Conservation (phyloP, 2,329 filamentous ascomycete species). For the Cytospora leucostoma region DNA sequence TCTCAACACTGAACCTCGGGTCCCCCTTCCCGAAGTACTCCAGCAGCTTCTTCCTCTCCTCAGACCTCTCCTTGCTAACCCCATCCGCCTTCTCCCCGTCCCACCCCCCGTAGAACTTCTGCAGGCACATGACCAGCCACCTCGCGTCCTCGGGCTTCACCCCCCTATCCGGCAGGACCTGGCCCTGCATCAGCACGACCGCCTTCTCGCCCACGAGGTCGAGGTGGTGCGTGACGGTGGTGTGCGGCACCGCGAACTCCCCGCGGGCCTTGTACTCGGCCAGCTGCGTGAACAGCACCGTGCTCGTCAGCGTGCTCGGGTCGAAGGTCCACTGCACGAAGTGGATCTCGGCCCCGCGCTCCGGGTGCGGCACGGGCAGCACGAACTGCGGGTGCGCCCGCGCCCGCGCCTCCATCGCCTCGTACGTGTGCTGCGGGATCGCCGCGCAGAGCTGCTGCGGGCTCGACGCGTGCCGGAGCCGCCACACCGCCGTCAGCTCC, state of each 20-base stretch:
- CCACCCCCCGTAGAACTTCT: slow-evolving; percentile 84
- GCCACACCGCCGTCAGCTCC: slow-evolving; percentile 88
- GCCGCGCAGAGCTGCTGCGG: slow-evolving; percentile 79
- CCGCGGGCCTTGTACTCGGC: slow-evolving; percentile 90
- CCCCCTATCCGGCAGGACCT: slow-evolving; percentile 73
- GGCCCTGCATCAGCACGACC: slow-evolving; percentile 83
- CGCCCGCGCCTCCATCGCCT: slow-evolving; percentile 69
- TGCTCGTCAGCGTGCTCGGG: slow-evolving; percentile 60
- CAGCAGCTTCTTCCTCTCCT: slow-evolving; percentile 69
- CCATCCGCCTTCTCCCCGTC: slow-evolving; percentile 45
- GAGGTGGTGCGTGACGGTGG: slow-evolving; percentile 87
- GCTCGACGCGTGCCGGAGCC: slow-evolving; percentile 76
- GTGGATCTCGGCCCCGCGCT: slow-evolving; percentile 82
- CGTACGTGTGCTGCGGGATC: slow-evolving; percentile 74
- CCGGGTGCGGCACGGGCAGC: slow-evolving; percentile 74
- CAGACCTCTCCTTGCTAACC: slow-evolving; percentile 55
- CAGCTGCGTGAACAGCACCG: slow-evolving; percentile 89
- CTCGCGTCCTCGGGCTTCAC: slow-evolving; percentile 79
- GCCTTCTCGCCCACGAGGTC: slow-evolving; percentile 75
- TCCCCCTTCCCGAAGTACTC: slow-evolving; percentile 83
- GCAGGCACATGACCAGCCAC: slow-evolving; percentile 89
- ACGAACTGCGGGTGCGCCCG: slow-evolving; percentile 83
- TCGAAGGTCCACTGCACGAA: slow-evolving; percentile 97
- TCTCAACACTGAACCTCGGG: slow-evolving; percentile 76
- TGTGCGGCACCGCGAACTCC: slow-evolving; percentile 89